Evolutionary conservation across 2,329 filamentous ascomycete species (phyloP).

Genomic region (Bipolaris victoriae): DNA sequence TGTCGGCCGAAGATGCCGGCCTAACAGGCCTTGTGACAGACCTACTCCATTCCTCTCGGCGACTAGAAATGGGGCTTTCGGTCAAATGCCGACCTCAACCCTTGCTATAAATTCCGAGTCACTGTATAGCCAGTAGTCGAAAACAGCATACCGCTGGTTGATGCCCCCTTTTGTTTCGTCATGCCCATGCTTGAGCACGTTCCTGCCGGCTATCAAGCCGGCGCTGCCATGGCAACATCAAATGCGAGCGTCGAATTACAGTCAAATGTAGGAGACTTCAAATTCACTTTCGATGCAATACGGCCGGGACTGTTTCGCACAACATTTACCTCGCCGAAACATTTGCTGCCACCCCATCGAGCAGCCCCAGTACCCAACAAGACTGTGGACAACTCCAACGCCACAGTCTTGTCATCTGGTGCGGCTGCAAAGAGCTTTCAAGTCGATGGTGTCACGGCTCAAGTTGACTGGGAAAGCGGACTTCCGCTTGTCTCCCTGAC

Average conservation of each 20-base stretch:
- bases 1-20: constrained; percentile 23
- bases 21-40: neutral
- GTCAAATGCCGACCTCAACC: neutral
- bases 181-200: constrained; percentile 60
- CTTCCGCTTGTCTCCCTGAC: constrained; percentile 64
- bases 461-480: constrained; percentile 63
- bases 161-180: constrained; percentile 19
- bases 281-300: constrained; percentile 69
- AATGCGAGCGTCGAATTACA: constrained; percentile 50
- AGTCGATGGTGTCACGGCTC: constrained; percentile 59
- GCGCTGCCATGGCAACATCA: constrained; percentile 23
- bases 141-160: neutral
- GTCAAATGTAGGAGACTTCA: constrained; percentile 53
- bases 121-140: neutral
- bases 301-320: constrained; percentile 70
- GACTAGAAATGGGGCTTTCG: neutral
- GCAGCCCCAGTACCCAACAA: constrained; percentile 59
- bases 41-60: neutral
- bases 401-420: constrained; percentile 44
- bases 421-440: constrained; percentile 52
- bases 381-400: constrained; percentile 42
- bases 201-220: constrained; percentile 43
- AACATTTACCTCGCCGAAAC: constrained; percentile 66
- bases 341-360: constrained; percentile 70
- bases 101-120: constrained; percentile 12